These are phyloP conservation scores for Persicaria tinctoria DNA, from an alignment of 148 eudicot species.

Conservation along the genomic window DNA sequence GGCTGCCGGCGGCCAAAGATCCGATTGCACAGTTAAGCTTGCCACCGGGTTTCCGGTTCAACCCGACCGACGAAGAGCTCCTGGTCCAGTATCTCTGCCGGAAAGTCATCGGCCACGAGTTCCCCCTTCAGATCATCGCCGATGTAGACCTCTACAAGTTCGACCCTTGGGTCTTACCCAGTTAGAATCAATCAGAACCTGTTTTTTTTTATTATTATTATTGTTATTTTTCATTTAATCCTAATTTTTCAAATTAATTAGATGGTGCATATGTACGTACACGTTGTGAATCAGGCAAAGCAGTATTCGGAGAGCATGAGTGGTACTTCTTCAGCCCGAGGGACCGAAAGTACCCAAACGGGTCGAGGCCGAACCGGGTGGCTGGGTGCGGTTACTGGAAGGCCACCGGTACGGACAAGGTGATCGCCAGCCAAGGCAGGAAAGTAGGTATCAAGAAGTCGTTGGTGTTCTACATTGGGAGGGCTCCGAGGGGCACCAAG, in stretches of 20 bases:
- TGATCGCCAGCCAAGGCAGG: constrained; percentile 38
- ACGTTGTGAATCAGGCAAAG: constrained; percentile 34
- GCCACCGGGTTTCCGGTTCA: constrained; percentile 38
- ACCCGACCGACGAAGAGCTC: constrained; percentile 41
- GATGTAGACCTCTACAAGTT: constrained; percentile 33
- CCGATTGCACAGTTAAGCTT: constrained; percentile 20
- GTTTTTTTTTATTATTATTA: not conserved
- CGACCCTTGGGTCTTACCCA: constrained; percentile 37
- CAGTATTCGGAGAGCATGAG: constrained; percentile 69
- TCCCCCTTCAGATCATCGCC: constrained; percentile 23
- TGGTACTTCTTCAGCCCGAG: constrained; percentile 83
- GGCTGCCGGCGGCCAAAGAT: not conserved
- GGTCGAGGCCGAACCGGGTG: constrained; percentile 66
- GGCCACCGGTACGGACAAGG: constrained; percentile 76
- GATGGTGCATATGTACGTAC: not conserved
- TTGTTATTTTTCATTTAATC: not conserved
- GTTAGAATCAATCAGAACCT: constrained; percentile 10
- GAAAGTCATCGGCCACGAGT: constrained; percentile 27
- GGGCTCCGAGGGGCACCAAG: constrained; percentile 74
- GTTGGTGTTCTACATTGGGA: constrained; percentile 67
- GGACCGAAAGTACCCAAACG: constrained; percentile 77
- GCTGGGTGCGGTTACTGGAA: constrained; percentile 88
- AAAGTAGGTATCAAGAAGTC: constrained; percentile 76
- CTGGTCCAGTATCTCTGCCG: constrained; percentile 30
- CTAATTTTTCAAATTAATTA: not conserved